Percentiles rank a stretch among this genome's conserved stretches.
These are phyloP conservation scores for Myrmaecium sp. DNA, from an alignment of 2,329 filamentous ascomycete genomes.

Conservation along the genomic window DNA sequence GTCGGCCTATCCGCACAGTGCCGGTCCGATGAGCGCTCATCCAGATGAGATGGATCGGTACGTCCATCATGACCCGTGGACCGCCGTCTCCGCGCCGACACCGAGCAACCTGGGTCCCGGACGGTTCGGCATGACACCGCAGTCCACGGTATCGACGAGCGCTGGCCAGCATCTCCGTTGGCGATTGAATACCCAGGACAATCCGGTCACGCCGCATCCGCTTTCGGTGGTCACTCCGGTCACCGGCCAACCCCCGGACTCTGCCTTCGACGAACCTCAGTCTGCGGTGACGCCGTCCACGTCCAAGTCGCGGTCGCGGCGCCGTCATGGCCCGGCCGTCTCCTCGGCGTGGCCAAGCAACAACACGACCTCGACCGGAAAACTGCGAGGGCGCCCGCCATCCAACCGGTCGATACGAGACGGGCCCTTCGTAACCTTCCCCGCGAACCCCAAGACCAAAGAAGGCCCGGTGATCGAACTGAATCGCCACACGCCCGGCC, in stretches of 20 bases:
- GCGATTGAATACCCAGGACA: constrained; percentile 39
- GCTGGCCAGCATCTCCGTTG: constrained; percentile 27
- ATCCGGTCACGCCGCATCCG: constrained; percentile 53
- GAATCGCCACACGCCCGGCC: constrained; percentile 21
- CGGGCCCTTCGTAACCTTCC: constrained; percentile 53
- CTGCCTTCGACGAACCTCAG: constrained; percentile 43
- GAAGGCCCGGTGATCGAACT: constrained; percentile 30
- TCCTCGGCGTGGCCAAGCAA: constrained; percentile 77
- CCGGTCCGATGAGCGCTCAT: constrained; percentile 35
- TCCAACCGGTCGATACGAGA: constrained; percentile 51
- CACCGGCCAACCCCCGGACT: constrained; percentile 30
- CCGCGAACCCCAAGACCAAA: constrained; percentile 38
- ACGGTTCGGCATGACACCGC: no score
- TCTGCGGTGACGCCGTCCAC: constrained; percentile 55
- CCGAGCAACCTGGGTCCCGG: constrained; percentile 12
- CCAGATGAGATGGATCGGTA: constrained; percentile 35
- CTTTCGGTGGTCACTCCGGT: constrained; percentile 61
- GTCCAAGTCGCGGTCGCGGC: constrained; percentile 32
- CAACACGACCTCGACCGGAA: constrained; percentile 45
- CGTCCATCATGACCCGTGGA: constrained; percentile 29
- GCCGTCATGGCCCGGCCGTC: constrained; percentile 68
- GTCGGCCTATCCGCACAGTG: constrained; percentile 34
- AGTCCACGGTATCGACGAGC: constrained; percentile 25
- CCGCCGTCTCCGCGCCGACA: constrained; percentile 20
- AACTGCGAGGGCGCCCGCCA: constrained; percentile 64